Evolutionary conservation across 192 early-diverging fungal species (phyloP), one percentile per base, ranked within the genome.

Genomic region (Linnemannia elongata): DNA sequence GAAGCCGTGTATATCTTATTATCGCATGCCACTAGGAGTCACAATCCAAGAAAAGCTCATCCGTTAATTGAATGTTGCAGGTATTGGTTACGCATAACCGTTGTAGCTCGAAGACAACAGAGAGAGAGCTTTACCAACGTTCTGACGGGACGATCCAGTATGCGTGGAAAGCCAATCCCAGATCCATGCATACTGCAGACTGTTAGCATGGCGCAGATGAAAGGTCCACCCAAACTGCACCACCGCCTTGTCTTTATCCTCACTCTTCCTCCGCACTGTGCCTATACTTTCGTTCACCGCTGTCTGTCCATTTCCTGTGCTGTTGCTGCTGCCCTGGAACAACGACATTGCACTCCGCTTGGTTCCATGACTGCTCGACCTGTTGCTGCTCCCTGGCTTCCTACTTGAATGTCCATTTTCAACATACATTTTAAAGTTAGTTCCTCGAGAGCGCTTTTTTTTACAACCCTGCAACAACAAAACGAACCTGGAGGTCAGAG

Each of bases 161-260:
- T 81, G 79, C 0, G 24, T 35, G 42, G 76, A 71, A 4, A 74
- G n/a, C 84, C 84, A 81, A 13, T 39, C 60, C 84, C 84, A 86
- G 7, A 86, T 86, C 84, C 84, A 86, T 3, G 84, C 84, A 55
- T 81, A 86, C 33, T 86, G 84, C 39, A 73, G 68, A 18, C 79
- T 86, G 33, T 86, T 86, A 9, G 75, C 79, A 35, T 86, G 84
- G 8, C 72, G 69, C 54, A 86, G 33, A 57, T 86, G 79, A 10
- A 86, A 27, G 10, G 84, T 86, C 84, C 84, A 86, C 69, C 84
- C 84, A 45, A 81, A 86, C 30, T 86, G 84, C 4, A 86, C 84
- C 5, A 74, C 79, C 9, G 72, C 42, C 33, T 72, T 70, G 41
- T 71, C 45, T 1, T 52, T 52, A 3, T 13, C 24, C 27, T 45